Base-by-base conservation (phyloP, 768 basidiomycete genomes). In the Termitomyces sp. region DNA sequence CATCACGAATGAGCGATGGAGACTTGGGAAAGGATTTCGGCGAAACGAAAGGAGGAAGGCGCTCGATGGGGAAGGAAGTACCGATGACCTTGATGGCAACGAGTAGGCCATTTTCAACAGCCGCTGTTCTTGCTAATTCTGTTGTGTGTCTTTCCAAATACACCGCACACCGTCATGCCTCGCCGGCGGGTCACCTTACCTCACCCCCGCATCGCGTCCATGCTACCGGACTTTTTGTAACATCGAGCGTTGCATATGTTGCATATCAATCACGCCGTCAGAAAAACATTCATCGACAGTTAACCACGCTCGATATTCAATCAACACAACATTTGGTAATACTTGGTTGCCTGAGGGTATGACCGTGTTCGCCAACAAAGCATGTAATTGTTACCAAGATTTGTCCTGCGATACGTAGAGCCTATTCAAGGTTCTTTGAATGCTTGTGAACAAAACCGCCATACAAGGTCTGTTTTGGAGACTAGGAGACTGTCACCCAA, bases 1-100 rank as follows among this genome's bases (percentile, higher is more conserved):
- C 34, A 82, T 83, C 14, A 80, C 82, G 24, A 96, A 98, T 68
- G 85, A 85, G 65, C 80, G 88, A 54, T 98, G 91, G 89, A 78
- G 87, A 59, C 65, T 78, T 18, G 88, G 88, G 12, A 86, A 86
- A 66, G 88, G 84, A 1, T 72, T 76, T 45, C 76, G 82, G 59
- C 76, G 71, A 63, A 72, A 72, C 14, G 79, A 73, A 59, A 72
- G 64, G 59, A 69, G 66, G 61, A 69, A 64, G 20, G 59, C 53
- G n/a, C 63, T 54, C 13, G 71, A 64, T 34, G 65, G 44, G 34
- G 59, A 22, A 26, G 58, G 16, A 22, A 65, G 57, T 5, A 64
- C 65, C 14, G 65, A 64, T 24, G 58, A 61, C 18, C 32, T 46
- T 36, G 69, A 64, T 53, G 63, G 63, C 40, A 56, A 68, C 39